Evolutionary conservation across 805 yeast genomes (phyloP), one percentile per base, ranked within the genome.

Genomic region (Priceomyces fermenticarens): DNA sequence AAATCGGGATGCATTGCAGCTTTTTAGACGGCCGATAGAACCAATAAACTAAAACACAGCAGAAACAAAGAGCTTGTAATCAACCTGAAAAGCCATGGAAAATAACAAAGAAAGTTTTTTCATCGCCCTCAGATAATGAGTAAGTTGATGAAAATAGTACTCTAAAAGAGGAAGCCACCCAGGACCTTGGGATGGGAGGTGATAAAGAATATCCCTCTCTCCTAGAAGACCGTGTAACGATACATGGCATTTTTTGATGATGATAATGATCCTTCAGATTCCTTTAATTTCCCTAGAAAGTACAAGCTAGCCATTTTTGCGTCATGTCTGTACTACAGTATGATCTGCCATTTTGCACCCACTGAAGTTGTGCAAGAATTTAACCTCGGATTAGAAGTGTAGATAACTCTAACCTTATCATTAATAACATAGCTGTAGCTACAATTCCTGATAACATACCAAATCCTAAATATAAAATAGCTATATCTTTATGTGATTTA

Each of bases 361-460:
- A 86, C 81, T 0, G 71, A 58, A 13, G 49, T 87, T 30, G 54
- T 74, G 45, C 63, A 47, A 31, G 62, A 72, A 33, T 88, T 60
- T 27, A 55, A 74, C 42, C 78, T 88, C 34, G 80, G 83, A 31
- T 45, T 53, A 3, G 85, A 78, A n/a, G 88, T 81, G 10, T 81
- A 83, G 4, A 75, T 84, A n/a, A 67, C 88, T 78, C 96, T 10
- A 27, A 87, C 17, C 89, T 77, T 52, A 95, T 88, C 15, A 57
- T 87, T 17, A 96, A 96, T 10, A 88, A 88, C 60, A 96, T 95
- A 1, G 74, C 86, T 0, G 95, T 96, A n/a, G 96, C 97, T 3
- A 67, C 88, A 35, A 53, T 85, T 20, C 88, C 90, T 86, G 95
- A 42, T n/a, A n/a, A n/a, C n/a, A n/a, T n/a, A n/a, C n/a, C n/a